A percentile compares a stretch with the other conserved stretches of the same genome.
Conservation (phyloP, 148 eudicot genomes). For the Selenicereus undatus region DNA sequence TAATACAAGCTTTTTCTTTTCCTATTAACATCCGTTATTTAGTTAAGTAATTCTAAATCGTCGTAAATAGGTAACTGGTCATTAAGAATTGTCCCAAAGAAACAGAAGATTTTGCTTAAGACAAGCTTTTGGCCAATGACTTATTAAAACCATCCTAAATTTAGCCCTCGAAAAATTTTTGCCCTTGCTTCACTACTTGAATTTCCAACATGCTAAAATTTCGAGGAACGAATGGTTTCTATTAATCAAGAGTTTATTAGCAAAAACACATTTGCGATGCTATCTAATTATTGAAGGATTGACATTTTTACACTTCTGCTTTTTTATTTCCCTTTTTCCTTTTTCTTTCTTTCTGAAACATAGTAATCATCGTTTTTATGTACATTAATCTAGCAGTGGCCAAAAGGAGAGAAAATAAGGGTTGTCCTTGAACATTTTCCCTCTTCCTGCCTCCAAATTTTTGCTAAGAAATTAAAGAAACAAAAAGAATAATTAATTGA, state of each 20-base stretch:
- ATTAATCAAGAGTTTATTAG: neutral
- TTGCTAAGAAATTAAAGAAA: neutral
- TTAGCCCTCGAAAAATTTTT: neutral
- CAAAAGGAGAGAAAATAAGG: neutral
- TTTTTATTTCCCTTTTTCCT: neutral
- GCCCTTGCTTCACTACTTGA: neutral
- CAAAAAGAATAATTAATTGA: neutral
- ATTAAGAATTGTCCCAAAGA: neutral
- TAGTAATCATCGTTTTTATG: neutral
- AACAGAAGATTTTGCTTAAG: neutral
- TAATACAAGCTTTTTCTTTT: neutral
- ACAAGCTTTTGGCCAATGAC: neutral
- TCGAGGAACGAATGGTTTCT: neutral
- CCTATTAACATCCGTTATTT: neutral
- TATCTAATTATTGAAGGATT: neutral
- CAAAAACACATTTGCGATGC: neutral
- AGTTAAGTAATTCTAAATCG: neutral
- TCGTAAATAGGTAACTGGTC: neutral
- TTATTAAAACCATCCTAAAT: constrained; percentile 6
- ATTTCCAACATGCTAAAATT: neutral
- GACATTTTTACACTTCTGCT: neutral
- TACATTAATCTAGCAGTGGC: neutral
- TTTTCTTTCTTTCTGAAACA: neutral
- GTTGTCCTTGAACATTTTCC: neutral
- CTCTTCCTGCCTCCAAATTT: neutral